Percentiles rank a stretch among this genome's conserved stretches.
Evolutionary conservation across 805 yeast species (phyloP).

Genomic region (Candida tallmaniae): DNA sequence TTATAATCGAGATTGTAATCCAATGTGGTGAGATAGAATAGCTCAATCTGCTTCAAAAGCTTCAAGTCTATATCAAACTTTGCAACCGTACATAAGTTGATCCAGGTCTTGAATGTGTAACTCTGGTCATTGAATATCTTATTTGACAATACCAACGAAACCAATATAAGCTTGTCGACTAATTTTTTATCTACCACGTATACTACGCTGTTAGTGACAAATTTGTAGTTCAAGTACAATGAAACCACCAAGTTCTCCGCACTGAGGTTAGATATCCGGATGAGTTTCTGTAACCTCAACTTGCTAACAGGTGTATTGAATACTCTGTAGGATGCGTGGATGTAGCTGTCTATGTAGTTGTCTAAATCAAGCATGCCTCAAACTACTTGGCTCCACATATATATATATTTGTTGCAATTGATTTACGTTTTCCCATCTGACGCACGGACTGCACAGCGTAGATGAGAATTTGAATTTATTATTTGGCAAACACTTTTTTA

Average conservation of each 20-base stretch:
- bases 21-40: constrained; percentile 21
- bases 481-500: too few species aligned
- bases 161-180: constrained; percentile 19
- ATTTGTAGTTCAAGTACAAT: constrained; percentile 8
- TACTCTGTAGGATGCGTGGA: constrained; percentile 2
- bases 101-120: constrained; percentile 50
- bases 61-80: constrained; percentile 17
- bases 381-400: too few species aligned
- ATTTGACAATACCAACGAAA: constrained; percentile 28
- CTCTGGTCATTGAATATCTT: constrained; percentile 47
- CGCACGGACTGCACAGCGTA: constrained; percentile 1
- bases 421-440: not conserved
- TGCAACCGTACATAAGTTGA: constrained; percentile 19
- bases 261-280: constrained; percentile 9
- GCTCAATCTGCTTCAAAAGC: constrained; percentile 24
- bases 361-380: constrained; percentile 5
- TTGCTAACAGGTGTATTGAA: constrained; percentile 2
- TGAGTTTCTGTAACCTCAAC: constrained; percentile 6
- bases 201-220: constrained; percentile 7
- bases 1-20: constrained; percentile 25
- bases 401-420: too few species aligned
- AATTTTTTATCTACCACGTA: constrained; percentile 9
- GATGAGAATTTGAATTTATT: too few species aligned
- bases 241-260: constrained; percentile 11
- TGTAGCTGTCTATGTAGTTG: constrained; percentile 4